These are phyloP conservation scores for Sanghuangporus sanghuang DNA, from an alignment of 1,284 basidiomycete species.

Conservation along the genomic window DNA sequence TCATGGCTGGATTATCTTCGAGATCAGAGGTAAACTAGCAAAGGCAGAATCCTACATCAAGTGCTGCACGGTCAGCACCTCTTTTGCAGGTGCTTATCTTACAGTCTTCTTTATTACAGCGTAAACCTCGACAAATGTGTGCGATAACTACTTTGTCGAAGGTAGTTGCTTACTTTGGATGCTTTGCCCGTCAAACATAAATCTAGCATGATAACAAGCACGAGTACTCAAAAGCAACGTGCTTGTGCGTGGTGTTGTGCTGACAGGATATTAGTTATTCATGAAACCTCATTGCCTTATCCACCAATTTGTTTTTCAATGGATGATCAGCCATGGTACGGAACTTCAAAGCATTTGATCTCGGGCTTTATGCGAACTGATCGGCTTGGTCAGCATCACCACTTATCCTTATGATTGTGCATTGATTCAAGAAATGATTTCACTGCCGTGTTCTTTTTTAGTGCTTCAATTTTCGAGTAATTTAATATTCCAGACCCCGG, in stretches of 20 bases:
- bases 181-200: background rate
- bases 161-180: background rate
- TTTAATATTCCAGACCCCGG: no score
- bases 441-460: no score
- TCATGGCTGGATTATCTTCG: slow-evolving; percentile 28
- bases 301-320: no score
- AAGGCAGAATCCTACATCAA: slow-evolving; percentile 38
- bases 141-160: background rate
- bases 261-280: no score
- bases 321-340: no score
- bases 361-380: no score
- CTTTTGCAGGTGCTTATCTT: background rate
- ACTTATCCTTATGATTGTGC: no score
- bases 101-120: background rate
- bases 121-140: background rate
- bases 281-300: no score
- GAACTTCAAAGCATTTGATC: no score
- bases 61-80: background rate
- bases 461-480: no score
- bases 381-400: no score
- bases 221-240: slow-evolving; percentile 30
- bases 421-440: no score
- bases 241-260: slow-evolving; percentile 37
- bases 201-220: slow-evolving; percentile 27
- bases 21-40: slow-evolving; percentile 31